Evolutionary conservation across 2,329 filamentous ascomycete genomes (phyloP), one percentile per base, ranked within the genome.

Genomic region (Hirsutella rhossiliensis): DNA sequence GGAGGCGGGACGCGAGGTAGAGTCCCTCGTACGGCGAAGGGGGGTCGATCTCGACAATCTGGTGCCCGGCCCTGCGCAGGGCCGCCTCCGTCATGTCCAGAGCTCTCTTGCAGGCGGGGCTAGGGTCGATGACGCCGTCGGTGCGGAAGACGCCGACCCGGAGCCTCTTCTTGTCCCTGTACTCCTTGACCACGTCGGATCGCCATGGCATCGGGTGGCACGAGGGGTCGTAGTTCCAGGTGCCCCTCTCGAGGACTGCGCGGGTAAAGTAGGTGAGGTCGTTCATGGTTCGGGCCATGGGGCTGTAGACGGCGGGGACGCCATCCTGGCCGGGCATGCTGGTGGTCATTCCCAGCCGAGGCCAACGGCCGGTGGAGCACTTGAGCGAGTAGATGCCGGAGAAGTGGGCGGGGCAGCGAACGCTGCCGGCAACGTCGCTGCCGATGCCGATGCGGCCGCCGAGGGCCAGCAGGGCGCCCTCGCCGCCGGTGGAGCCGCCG

Each of bases 291-390:
- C 88, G 76, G 3, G 89, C 78, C 90, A 97, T 96, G 5, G 89
- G 89, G 46, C 85, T 90, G 64, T 89, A 95, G 18, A 95, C 87
- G 50, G 83, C 86, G 1, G 87, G 80, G 29, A 96, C 80, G 1
- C 88, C 89, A 58, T 96, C 90, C 59, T 96, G 88, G 0, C 90
- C 90, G 0, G 85, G 80, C 87, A 95, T 95, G 54, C 84, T 89
- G 0, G 89, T 95, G 48, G 76, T 77, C 59, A 87, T 80, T 11
- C 87, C 87, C 37, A 78, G 73, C 62, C 94, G 94, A 1, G 87
- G 87, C 87, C 89, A 96, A 41, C 89, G 75, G 2, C 90, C 89
- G 1, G 86, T 94, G 3, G 85, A 89, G 64, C 89, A 95, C 31
- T 85, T 79, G 20, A 96, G 66, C 17, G 84, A 83, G 62, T 94